Evolutionary conservation across 176 grass and related monocot genomes (phyloP).

Genomic region (Zoysia pacifica): DNA sequence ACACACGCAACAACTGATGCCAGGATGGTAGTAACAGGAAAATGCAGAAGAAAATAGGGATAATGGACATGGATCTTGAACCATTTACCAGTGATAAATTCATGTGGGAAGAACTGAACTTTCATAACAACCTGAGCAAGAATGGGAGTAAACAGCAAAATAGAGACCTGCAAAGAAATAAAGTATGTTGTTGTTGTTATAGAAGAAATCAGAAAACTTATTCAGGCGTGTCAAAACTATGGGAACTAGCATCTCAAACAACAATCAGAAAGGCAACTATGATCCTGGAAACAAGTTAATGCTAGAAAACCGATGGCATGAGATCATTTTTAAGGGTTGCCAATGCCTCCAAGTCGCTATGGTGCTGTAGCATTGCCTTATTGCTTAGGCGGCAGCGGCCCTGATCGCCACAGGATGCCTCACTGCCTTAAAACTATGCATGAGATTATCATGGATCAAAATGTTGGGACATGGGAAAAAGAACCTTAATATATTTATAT

Average conservation of each 20-base stretch:
- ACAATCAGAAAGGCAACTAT: constrained; percentile 34
- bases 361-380: too few species aligned
- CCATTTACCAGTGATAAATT: constrained; percentile 88
- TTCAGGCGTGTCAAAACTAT: background rate
- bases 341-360: too few species aligned
- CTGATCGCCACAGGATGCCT: too few species aligned
- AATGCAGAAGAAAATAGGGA: constrained; percentile 9
- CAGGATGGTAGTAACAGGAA: background rate
- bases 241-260: constrained; percentile 16
- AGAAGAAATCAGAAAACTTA: constrained; percentile 32
- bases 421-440: too few species aligned
- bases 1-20: constrained; percentile 30
- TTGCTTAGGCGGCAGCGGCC: too few species aligned
- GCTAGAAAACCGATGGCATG: constrained; percentile 1
- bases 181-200: background rate
- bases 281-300: constrained; percentile 23
- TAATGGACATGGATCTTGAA: constrained; percentile 18
- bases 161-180: constrained; percentile 64
- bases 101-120: constrained; percentile 68
- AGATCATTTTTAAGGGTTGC: too few species aligned
- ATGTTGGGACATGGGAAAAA: background rate
- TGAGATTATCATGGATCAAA: constrained; percentile 28
- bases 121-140: constrained; percentile 64
- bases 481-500: constrained; percentile 24
- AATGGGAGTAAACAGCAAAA: constrained; percentile 78